These are phyloP conservation scores for Ganoderma lingzhi DNA, from an alignment of 1,284 basidiomycete genomes.

Conservation along the genomic window DNA sequence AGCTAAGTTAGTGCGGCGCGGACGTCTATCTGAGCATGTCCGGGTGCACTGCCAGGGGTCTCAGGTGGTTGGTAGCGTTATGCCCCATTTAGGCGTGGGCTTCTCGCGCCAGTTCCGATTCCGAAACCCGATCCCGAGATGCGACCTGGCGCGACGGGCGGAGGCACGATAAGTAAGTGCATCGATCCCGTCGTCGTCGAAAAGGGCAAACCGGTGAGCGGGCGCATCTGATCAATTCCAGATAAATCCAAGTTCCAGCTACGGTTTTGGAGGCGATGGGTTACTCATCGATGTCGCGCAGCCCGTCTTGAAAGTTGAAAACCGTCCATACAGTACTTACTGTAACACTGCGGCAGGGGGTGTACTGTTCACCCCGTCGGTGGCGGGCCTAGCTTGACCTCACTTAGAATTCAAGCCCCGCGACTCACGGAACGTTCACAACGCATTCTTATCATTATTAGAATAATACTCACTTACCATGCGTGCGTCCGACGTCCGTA, in stretches of 20 bases:
- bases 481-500: background rate
- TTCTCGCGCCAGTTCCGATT: background rate
- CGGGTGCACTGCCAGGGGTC: background rate
- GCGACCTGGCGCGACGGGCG: background rate
- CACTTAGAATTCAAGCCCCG: background rate
- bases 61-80: background rate
- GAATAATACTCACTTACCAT: background rate
- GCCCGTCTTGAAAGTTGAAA: no score
- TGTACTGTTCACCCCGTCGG: background rate
- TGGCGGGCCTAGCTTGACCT: background rate
- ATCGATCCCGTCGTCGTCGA: background rate
- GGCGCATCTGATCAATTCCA: background rate
- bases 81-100: slow-evolving; percentile 12
- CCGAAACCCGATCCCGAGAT: background rate
- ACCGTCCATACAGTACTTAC: no score
- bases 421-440: background rate
- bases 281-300: background rate
- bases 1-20: background rate
- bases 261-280: background rate
- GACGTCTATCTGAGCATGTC: background rate
- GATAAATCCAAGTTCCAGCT: background rate
- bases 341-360: background rate
- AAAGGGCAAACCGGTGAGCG: background rate
- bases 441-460: background rate
- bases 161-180: background rate